These are phyloP conservation scores for Ehretia macrophylla DNA, from an alignment of 257 asterid species.

Conservation along the genomic window DNA sequence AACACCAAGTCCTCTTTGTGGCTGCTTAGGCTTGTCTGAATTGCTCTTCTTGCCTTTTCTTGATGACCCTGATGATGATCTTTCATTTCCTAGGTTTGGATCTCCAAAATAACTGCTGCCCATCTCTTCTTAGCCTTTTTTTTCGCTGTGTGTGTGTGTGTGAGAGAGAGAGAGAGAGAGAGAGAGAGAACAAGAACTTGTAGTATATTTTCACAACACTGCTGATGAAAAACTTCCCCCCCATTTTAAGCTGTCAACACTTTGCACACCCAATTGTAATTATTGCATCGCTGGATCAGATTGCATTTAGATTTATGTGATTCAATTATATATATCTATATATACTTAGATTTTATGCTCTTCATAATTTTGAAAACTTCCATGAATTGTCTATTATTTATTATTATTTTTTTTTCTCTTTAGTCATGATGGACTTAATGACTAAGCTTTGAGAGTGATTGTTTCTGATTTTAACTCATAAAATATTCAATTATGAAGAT, in stretches of 20 bases:
- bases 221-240: neutral
- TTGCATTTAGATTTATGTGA: slow-evolving; percentile 62
- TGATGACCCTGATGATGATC: slow-evolving; percentile 45
- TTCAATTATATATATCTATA: slow-evolving; percentile 30
- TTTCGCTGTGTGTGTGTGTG: no score
- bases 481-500: neutral
- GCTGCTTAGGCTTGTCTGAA: slow-evolving; percentile 81
- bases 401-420: slow-evolving; percentile 26
- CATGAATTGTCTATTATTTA: slow-evolving; percentile 8
- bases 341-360: slow-evolving; percentile 38
- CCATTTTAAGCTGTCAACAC: slow-evolving; percentile 62
- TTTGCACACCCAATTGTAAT: slow-evolving; percentile 33
- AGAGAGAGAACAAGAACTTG: neutral
- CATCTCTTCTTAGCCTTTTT: slow-evolving; percentile 18
- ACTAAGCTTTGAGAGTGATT: neutral
- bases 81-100: slow-evolving; percentile 37
- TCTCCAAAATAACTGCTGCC: slow-evolving; percentile 75
- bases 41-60: slow-evolving; percentile 55
- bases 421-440: slow-evolving; percentile 22
- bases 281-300: slow-evolving; percentile 94
- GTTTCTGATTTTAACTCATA: neutral
- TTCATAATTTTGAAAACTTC: slow-evolving; percentile 35
- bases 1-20: slow-evolving; percentile 92
- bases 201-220: neutral
- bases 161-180: neutral